Evolutionary conservation across 2,329 filamentous ascomycete species (phyloP), one percentile per base, ranked within the genome.

Genomic region (Passalora sequoiae): DNA sequence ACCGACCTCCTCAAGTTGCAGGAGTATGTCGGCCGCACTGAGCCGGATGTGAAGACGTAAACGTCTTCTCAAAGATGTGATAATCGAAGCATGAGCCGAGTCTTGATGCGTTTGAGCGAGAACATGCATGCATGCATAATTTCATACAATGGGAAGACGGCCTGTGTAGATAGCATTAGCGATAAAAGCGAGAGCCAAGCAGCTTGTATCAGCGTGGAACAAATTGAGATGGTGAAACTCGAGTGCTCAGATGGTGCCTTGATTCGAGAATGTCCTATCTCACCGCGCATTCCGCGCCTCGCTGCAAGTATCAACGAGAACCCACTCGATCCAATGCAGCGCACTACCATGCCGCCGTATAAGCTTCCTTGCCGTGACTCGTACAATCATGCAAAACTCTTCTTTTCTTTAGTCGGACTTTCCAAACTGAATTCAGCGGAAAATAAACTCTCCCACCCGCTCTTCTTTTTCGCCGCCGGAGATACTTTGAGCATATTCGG

Each of bases 1-100:
- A 85, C 88, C 2, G 79, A 83, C 42, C 74, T 98, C 47, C 76
- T 98, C 63, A 89, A 91, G 75, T 84, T 98, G 69, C 86, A 96
- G 75, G 86, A 96, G 74, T 89, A 84, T 65, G 81, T 97, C 59
- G 89, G 89, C 64, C 83, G 89, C 49, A 88, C 88, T 59, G 85
- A 95, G 74, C 92, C 92, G 25, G 88, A 95, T 70, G 92, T 98
- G 61, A 94, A 89, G 83, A 98, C 91, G 48, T 97, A 82, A 70
- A 40, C 29, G 16, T 3, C 13, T 38, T 16, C 22, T 10, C 2
- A 7, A 22, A 36, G n/a, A 8, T 1, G 32, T 19, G n/a, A 32
- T 16, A 20, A 13, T 17, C 25, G 15, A n/a, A n/a, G n/a, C n/a
- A 27, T 7, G 24, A 27, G 24, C 6, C 12, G 24, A 27, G 24